Evolutionary conservation across 371 early-diverging fungal species (phyloP), one percentile per base, ranked within the genome.

Genomic region (Mucor indicus): DNA sequence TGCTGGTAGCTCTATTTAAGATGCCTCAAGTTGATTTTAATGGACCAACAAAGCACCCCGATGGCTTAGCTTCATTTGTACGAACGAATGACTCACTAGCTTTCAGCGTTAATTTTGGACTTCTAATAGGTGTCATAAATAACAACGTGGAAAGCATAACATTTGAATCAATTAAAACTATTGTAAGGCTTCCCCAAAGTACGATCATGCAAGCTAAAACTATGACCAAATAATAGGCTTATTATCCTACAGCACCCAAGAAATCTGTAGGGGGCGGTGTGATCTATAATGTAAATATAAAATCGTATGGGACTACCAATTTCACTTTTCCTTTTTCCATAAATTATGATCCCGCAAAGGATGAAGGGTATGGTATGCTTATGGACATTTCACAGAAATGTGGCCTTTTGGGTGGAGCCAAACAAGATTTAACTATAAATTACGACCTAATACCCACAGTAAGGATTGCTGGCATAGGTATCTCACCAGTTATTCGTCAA

Each of bases 391-490:
- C 63, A 7, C 48, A 27, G 15, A 52, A 53, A 16, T 75, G 75
- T 30, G 69, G 72, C 20, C 10, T 60, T 9, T 2, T 45, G 1
- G 39, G 33, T 4, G 61, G 57, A 1, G 10, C 6, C 3, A 15
- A 33, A 8, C 11, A 12, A 10, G 49, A 50, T 4, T 27, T 72
- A 15, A 39, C 50, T 20, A 54, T 72, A 53, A 45, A 69, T 38
- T 72, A 72, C 19, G 69, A 69, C n/a, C 39, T 72, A 22, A 67
- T 56, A 37, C 56, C 69, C 22, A 66, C 64, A 2, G 39, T 72
- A 31, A 53, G 47, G 47, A 57, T 72, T 52, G 43, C 51, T 16
- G 44, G 57, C 1, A 44, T 56, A 25, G 40, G 24, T 4, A 44
- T 50, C 37, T 33, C 50, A 19, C 50, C 50, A 27, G 22, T 35